A percentile compares a stretch with the other conserved stretches of the same genome.
phyloP scores from a whole-genome alignment of 192 early-diverging fungal species.

The Mortierella claussenii region DNA sequence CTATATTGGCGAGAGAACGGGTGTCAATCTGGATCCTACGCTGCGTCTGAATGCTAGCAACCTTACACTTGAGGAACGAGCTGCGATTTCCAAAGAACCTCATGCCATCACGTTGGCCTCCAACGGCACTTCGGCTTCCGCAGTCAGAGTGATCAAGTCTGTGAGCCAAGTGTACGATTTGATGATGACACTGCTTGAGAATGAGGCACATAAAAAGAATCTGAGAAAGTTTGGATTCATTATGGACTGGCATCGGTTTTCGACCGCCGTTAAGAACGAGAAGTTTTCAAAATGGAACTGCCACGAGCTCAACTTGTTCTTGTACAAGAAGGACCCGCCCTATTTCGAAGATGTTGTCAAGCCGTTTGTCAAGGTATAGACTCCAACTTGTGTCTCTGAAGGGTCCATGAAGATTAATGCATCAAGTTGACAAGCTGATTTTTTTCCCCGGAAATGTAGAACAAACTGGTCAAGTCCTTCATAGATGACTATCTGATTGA shows the following conservation, averaged over 20 bases:
- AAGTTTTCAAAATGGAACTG: slow-evolving; percentile 49
- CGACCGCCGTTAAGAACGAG: slow-evolving; percentile 37
- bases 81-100: not conserved
- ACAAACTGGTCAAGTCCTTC: slow-evolving; percentile 58
- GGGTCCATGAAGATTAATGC: no score
- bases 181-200: slow-evolving; percentile 33
- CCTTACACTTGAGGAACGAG: not conserved
- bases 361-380: slow-evolving; percentile 58
- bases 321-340: slow-evolving; percentile 55
- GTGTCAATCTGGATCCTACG: slow-evolving; percentile 23
- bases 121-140: slow-evolving; percentile 30
- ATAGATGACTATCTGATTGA: slow-evolving; percentile 59
- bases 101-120: slow-evolving; percentile 22
- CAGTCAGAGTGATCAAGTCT: slow-evolving; percentile 41
- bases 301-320: slow-evolving; percentile 62
- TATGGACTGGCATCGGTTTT: slow-evolving; percentile 47
- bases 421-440: no score
- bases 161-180: slow-evolving; percentile 46
- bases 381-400: slow-evolving; percentile 2
- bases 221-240: slow-evolving; percentile 46
- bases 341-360: slow-evolving; percentile 53
- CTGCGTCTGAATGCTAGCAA: not conserved
- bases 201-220: not conserved
- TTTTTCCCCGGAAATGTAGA: no score
- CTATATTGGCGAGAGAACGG: slow-evolving; percentile 34